phyloP scores from a whole-genome alignment of 2,329 filamentous ascomycete genomes.

The Aspergillus sp. region DNA sequence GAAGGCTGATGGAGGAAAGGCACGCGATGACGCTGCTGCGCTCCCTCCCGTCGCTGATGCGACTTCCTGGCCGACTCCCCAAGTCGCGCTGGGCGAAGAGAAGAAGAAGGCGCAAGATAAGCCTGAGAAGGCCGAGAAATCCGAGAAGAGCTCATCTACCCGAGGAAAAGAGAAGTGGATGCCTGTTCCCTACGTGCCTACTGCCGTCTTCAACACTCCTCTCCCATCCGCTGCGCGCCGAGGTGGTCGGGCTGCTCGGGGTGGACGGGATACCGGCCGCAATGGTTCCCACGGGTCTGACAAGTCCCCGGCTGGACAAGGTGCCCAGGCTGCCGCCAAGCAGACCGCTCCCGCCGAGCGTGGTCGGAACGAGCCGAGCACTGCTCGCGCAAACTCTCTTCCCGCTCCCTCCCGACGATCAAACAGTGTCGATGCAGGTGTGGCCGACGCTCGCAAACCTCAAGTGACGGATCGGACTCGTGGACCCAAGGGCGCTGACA shows the following conservation, averaged over 20 bases:
- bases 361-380: conserved; percentile 35
- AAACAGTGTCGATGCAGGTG: conserved; percentile 31
- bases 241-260: conserved; percentile 56
- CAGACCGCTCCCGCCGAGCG: conserved; percentile 30
- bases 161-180: conserved; percentile 83
- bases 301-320: conserved; percentile 30
- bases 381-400: conserved; percentile 38
- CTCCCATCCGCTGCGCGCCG: conserved; percentile 53
- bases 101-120: conserved; percentile 68
- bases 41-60: conserved; percentile 73
- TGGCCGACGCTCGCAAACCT: conserved; percentile 32
- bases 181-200: conserved; percentile 75
- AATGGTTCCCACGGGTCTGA: conserved; percentile 40
- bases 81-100: conserved; percentile 71
- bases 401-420: conserved; percentile 37
- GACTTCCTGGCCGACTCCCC: conserved; percentile 84
- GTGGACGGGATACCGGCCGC: conserved; percentile 52
- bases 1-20: conserved; percentile 43
- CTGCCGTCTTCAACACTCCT: conserved; percentile 82
- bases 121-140: conserved; percentile 51
- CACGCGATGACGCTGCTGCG: conserved; percentile 36
- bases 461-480: conserved; percentile 31
- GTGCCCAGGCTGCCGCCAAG: conserved; percentile 27
- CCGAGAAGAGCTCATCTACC: conserved; percentile 56
- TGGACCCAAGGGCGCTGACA: conserved; percentile 32